Evolutionary conservation across 192 early-diverging fungal genomes (phyloP).

Genomic region (Entrophospora sp.): DNA sequence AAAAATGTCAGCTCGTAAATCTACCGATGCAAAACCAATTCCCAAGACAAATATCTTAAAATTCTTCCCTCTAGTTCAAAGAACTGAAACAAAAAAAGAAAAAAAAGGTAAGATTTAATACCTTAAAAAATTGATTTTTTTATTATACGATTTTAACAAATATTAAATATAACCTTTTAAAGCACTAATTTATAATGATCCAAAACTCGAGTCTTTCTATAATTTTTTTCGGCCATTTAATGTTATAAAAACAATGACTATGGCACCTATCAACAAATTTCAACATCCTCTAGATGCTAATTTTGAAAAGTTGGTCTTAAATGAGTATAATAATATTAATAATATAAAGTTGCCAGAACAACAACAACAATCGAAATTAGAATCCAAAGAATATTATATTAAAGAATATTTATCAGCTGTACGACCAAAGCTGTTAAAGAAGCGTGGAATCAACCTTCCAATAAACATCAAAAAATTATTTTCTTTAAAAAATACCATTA

Average conservation of each 20-base stretch:
- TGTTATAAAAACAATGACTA: slow-evolving; percentile 37
- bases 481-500: neutral
- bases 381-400: neutral
- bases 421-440: neutral
- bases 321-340: neutral
- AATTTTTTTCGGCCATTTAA: slow-evolving; percentile 52
- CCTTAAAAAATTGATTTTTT: too few relatives aligned
- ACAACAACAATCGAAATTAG: neutral
- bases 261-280: slow-evolving; percentile 39
- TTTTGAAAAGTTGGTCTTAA: slow-evolving; percentile 12
- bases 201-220: slow-evolving; percentile 17
- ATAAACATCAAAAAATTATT: neutral
- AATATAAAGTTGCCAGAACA: neutral
- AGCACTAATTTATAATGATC: too few relatives aligned
- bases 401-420: neutral
- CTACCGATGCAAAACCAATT: too few relatives aligned
- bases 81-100: too few relatives aligned
- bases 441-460: neutral
- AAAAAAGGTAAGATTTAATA: too few relatives aligned
- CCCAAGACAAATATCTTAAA: too few relatives aligned
- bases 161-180: too few relatives aligned
- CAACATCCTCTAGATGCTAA: neutral
- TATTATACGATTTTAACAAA: too few relatives aligned
- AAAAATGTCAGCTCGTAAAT: too few relatives aligned
- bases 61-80: too few relatives aligned